Evolutionary conservation across 768 basidiomycete species (phyloP), one percentile per base, ranked within the genome.

Genomic region (Podaxis sp.): DNA sequence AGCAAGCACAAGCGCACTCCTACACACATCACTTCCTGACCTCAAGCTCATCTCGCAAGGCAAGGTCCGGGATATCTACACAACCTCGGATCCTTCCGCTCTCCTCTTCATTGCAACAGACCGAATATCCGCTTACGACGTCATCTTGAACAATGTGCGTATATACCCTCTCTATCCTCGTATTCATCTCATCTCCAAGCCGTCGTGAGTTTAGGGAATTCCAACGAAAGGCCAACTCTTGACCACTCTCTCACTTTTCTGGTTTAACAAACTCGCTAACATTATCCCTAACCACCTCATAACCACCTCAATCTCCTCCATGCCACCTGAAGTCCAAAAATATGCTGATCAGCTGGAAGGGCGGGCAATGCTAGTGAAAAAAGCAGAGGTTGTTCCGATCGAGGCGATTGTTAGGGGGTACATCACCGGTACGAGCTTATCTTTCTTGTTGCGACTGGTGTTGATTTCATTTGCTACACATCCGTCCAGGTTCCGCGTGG

Each of bases 361-460:
- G 2, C 82, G 97, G 22, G 79, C 89, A 11, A 99, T 99, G 91
- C 87, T 97, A 57, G 97, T 99, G 10, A 84, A 77, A 73, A 95
- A 89, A 70, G 96, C 95, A 0, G 83, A 89, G 71, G 91, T 99
- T 30, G 79, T 98, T 33, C 93, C 93, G 22, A 80, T 99, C 5
- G 97, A 99, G 75, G 95, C 92, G 5, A 99, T 99, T 69, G 96
- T 99, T 17, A 81, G 97, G 65, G 96, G 96, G 2, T 99, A 99
- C 75, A 80, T 99, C 63, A 92, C 96, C n/a, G 96, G 96, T 95
- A 66, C 33, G 71, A 24, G 33, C 11, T 20, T 4, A 37, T 56
- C 40, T 20, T 26, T 28, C 36, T 54, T 52, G 6, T 52, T 22
- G 22, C 15, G 11, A 56, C 1, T 38, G 15, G 22, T 48, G n/a